Evolutionary conservation across 805 yeast genomes (phyloP), one percentile per base, ranked within the genome.

Genomic region (Torulaspora gathmanii): DNA sequence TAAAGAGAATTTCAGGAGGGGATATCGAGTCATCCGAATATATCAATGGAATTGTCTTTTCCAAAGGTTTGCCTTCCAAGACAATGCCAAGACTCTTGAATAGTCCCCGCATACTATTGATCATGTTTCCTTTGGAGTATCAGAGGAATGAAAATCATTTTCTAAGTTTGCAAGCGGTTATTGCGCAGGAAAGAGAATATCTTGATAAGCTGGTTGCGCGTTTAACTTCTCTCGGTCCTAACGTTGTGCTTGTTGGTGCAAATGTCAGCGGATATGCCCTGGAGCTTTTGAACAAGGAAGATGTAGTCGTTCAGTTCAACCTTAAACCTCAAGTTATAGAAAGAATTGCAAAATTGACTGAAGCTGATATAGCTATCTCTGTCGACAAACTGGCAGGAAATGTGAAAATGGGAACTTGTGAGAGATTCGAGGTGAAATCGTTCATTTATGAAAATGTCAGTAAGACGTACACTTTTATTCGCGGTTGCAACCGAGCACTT

Each of bases 81-180:
- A 63, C 76, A 1, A 95, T 93, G 99, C 78, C 88, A 0, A 63
- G 78, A 5, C 58, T 62, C 19, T 71, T 95, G 6, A 56, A 60
- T 0, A 73, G 77, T 40, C 98, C 99, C 0, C 76, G 81, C 44
- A 84, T 93, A 31, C 79, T 91, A 47, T 70, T 95, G 13, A 73
- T 93, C 5, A 82, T 89, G 72, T 93, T 93, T 57, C 96, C 97
- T 0, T 68, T 93, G 20, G 98, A 90, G 58, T 93, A 88, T 54
- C 71, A 81, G 47, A 80, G 83, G 49, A 80, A 79, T 33, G 87
- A 83, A 43, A 88, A 84, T 52, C 86, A 81, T 50, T 83, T 88
- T 47, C 79, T 88, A 64, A 85, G 95, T 58, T 69, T 90, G 45
- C 85, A 87, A 46, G 85, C 95, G 1, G 82, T 91, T 1, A 71